phyloP scores from a whole-genome alignment of 306 rosid species.

The Vachellia collinsii region DNA sequence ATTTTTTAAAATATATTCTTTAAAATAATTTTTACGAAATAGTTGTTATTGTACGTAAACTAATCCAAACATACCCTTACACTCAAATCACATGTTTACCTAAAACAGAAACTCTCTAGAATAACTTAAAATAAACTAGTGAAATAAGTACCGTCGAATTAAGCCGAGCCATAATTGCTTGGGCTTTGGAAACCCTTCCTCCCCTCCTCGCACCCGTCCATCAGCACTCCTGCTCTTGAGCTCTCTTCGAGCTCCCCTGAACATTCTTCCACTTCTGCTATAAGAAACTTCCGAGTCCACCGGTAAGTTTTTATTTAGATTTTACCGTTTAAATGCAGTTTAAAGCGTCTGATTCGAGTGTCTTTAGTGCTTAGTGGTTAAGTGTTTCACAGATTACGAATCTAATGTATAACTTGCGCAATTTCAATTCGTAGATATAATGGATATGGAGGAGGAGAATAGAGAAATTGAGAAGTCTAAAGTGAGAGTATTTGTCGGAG shows the following conservation, averaged over 20 bases:
- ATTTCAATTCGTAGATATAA: neutral
- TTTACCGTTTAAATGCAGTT: neutral
- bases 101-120: too few species aligned
- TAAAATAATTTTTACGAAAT: too few species aligned
- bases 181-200: neutral
- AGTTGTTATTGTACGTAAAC: too few species aligned
- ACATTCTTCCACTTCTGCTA: neutral
- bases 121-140: too few species aligned
- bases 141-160: too few species aligned
- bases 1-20: too few species aligned
- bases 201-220: neutral
- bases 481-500: slow-evolving; percentile 71
- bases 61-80: too few species aligned
- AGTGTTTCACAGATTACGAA: neutral
- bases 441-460: slow-evolving; percentile 34
- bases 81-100: too few species aligned
- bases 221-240: neutral
- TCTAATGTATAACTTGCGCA: neutral
- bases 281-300: neutral
- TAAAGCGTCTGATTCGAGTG: neutral
- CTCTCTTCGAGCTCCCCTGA: neutral
- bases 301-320: neutral
- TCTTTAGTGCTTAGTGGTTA: neutral
- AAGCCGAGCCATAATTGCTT: too few species aligned
- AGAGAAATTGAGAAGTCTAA: neutral